Evolutionary conservation across 257 asterid genomes (phyloP).

Genomic region (Capsicum baccatum): DNA sequence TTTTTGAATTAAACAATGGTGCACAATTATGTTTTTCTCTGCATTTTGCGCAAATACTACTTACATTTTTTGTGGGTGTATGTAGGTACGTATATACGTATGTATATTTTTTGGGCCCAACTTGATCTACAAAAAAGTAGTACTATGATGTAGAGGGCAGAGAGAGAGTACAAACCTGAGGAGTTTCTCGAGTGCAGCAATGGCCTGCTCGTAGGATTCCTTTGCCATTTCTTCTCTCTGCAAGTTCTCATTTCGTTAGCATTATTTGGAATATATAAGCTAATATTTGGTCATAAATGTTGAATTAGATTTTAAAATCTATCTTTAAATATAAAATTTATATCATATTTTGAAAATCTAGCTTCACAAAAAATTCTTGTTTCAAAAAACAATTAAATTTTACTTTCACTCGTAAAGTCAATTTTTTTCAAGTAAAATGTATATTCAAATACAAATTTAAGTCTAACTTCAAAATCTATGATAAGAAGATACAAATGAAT

Average conservation of each 20-base stretch:
- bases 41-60: background rate
- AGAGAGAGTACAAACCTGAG: slow-evolving; percentile 57
- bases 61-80: background rate
- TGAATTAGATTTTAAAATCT: background rate
- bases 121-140: background rate
- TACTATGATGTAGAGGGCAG: background rate
- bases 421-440: too few species aligned
- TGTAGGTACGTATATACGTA: background rate
- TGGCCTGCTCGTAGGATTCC: slow-evolving; percentile 77
- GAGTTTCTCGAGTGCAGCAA: slow-evolving; percentile 77
- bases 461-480: too few species aligned
- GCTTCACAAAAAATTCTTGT: too few species aligned
- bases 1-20: background rate
- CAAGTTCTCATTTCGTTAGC: slow-evolving; percentile 31
- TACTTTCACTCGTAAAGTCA: background rate
- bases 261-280: background rate
- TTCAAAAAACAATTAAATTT: background rate
- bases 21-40: background rate
- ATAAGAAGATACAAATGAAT: background rate
- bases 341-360: background rate
- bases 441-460: too few species aligned
- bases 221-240: slow-evolving; percentile 89
- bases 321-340: background rate
- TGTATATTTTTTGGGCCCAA: background rate
- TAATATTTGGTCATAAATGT: background rate